A percentile compares a stretch with the other conserved stretches of the same genome.
Conservation (phyloP, 1,284 basidiomycete species). For the Puccinia triticina region DNA sequence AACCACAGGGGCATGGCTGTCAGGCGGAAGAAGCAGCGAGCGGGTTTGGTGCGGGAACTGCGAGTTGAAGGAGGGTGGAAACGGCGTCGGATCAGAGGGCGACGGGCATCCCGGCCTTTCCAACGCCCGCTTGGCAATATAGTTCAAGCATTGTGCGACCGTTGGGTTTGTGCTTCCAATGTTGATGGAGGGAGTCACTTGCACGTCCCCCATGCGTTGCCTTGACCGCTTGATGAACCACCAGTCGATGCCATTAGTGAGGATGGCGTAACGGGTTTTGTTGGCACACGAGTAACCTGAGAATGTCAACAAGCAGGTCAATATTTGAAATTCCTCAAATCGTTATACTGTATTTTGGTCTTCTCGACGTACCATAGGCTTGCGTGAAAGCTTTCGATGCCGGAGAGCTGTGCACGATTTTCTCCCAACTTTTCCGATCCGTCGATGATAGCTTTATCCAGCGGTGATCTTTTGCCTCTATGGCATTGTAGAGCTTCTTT, state of each 20-base stretch:
- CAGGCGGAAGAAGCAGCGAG: constrained; percentile 2
- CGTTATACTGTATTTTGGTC: background rate
- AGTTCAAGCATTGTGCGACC: constrained; percentile 4
- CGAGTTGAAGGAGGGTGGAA: background rate
- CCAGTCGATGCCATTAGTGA: constrained; percentile 15
- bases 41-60: constrained; percentile 2
- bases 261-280: constrained; percentile 1
- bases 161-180: background rate
- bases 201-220: constrained; percentile 3
- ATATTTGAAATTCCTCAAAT: background rate
- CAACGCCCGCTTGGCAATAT: constrained; percentile 1
- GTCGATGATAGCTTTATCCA: background rate
- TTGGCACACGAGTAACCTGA: constrained; percentile 6
- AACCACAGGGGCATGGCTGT: constrained; percentile 2
- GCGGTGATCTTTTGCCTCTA: constrained; percentile 1
- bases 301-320: background rate
- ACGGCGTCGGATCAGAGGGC: constrained; percentile 1
- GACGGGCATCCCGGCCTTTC: background rate
- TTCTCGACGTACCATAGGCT: background rate
- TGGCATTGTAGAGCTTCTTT: background rate
- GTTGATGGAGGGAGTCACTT: constrained; percentile 7
- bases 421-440: background rate
- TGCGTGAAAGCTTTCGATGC: constrained; percentile 12
- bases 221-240: constrained; percentile 9
- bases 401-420: background rate